Percentiles rank a stretch among this genome's conserved stretches.
Evolutionary conservation across 225 moss, liverwort and hornwort genomes (phyloP).

Genomic region (Antitrichia curtipendula): DNA sequence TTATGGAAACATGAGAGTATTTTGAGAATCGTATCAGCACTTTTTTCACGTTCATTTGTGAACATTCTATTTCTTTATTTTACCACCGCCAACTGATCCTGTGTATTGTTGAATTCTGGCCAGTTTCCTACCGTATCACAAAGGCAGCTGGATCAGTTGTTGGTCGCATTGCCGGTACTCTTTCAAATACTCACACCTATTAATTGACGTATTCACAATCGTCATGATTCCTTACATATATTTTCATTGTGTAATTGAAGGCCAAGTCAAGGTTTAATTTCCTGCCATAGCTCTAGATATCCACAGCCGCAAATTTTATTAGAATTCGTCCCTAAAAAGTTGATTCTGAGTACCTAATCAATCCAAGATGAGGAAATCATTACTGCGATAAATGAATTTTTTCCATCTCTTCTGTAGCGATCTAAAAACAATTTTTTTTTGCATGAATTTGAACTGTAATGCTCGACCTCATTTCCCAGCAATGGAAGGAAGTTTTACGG

Average conservation of each 20-base stretch:
- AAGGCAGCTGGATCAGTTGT: neutral
- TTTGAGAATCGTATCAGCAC: too few relatives aligned
- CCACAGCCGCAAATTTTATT: neutral
- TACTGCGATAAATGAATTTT: too few relatives aligned
- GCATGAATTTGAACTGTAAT: neutral
- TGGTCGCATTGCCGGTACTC: neutral
- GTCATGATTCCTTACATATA: neutral
- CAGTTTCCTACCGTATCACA: slow-evolving; percentile 7
- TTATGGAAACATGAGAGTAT: neutral
- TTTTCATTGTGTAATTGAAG: neutral
- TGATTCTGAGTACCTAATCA: neutral
- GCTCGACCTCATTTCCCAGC: neutral
- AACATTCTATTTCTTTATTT: neutral
- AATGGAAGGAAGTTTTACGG: neutral
- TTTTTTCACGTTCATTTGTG: neutral
- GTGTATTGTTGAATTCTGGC: neutral
- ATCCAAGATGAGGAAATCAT: neutral
- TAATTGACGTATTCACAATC: neutral
- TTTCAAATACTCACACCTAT: too few relatives aligned
- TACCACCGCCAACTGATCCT: neutral
- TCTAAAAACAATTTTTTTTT: neutral
- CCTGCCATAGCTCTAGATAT: too few relatives aligned
- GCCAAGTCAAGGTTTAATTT: neutral
- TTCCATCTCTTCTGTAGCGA: neutral
- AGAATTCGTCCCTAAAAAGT: neutral